phyloP scores from a whole-genome alignment of 1,139 yeast genomes.

The Saccharomyces hybrid region DNA sequence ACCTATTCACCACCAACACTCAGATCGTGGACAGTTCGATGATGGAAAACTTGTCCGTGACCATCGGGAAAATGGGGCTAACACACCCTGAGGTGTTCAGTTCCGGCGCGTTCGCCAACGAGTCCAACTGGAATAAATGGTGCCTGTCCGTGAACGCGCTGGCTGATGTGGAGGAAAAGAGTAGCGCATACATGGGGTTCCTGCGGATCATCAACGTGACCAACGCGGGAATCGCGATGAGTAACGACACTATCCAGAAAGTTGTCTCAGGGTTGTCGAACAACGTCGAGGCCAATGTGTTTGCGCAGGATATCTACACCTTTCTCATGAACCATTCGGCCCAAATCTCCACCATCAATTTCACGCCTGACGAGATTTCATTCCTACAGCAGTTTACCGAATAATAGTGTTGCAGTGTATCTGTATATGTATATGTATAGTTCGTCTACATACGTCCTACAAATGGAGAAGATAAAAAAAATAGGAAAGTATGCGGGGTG shows the following conservation, averaged over 20 bases:
- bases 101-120: constrained; percentile 33
- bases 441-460: neutral
- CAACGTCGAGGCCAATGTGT: constrained; percentile 24
- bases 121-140: constrained; percentile 27
- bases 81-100: constrained; percentile 54
- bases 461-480: neutral
- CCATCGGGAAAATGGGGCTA: constrained; percentile 83
- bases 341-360: constrained; percentile 16
- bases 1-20: constrained; percentile 52
- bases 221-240: constrained; percentile 14
- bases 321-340: constrained; percentile 21
- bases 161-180: constrained; percentile 30
- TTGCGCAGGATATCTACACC: constrained; percentile 23
- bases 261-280: constrained; percentile 23
- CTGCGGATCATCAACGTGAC: constrained; percentile 25
- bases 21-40: constrained; percentile 41
- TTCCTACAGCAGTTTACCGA: constrained; percentile 21
- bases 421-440: neutral
- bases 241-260: constrained; percentile 19
- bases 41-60: constrained; percentile 83
- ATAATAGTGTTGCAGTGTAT: neutral
- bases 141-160: constrained; percentile 21
- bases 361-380: constrained; percentile 19
- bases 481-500: neutral
- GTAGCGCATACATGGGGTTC: constrained; percentile 30